Percentiles rank a stretch among this genome's conserved stretches.
These are phyloP conservation scores for Blastomyces parvus DNA, from an alignment of 2,329 filamentous ascomycete species.

Conservation along the genomic window DNA sequence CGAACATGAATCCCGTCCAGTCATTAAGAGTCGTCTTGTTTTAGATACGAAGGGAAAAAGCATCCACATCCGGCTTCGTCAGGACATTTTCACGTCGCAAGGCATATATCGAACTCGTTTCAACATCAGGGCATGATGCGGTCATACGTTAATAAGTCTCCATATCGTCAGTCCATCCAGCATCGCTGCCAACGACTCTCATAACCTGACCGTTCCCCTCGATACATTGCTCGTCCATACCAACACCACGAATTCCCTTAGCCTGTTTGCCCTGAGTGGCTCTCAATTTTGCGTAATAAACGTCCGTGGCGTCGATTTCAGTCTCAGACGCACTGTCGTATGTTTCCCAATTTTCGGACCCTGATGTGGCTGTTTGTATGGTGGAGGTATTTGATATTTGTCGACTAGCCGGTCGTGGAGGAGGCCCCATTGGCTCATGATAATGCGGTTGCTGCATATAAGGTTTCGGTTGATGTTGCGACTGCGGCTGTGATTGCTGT, in stretches of 20 bases:
- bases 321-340: constrained; percentile 75
- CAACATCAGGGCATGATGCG: background rate
- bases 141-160: constrained; percentile 30
- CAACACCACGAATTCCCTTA: constrained; percentile 41
- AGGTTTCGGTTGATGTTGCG: constrained; percentile 21
- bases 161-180: constrained; percentile 46
- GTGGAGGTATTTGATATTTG: constrained; percentile 65
- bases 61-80: background rate
- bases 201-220: constrained; percentile 37
- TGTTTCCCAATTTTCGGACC: constrained; percentile 96
- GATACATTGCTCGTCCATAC: constrained; percentile 32
- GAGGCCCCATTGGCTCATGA: constrained; percentile 18
- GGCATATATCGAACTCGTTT: background rate
- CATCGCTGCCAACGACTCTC: constrained; percentile 43
- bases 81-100: background rate
- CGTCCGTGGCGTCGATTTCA: constrained; percentile 64
- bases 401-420: constrained; percentile 41
- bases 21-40: background rate
- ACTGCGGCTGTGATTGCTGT: constrained; percentile 8
- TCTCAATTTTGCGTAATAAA: constrained; percentile 70
- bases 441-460: constrained; percentile 22
- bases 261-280: constrained; percentile 52
- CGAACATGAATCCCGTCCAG: background rate
- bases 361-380: constrained; percentile 56
- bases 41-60: background rate